Percentiles rank a stretch among this genome's conserved stretches.
These are phyloP conservation scores for Neofusicoccum ribis DNA, from an alignment of 2,329 filamentous ascomycete species.

Conservation along the genomic window DNA sequence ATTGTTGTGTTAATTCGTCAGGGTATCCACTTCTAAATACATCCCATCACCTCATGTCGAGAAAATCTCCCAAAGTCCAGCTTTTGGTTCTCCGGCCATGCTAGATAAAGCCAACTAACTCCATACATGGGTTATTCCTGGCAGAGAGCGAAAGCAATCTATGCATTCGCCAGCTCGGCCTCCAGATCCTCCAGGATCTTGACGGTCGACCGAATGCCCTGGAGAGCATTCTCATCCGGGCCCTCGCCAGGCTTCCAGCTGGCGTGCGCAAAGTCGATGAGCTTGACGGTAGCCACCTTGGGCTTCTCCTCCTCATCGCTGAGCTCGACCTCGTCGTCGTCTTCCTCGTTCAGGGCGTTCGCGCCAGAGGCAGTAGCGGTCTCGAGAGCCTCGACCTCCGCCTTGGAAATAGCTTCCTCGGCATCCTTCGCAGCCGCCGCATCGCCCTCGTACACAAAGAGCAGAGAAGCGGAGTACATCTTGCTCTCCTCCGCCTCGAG, in stretches of 20 bases:
- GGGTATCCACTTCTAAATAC: constrained; percentile 2
- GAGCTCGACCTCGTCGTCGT: constrained; percentile 45
- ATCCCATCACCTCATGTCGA: neutral
- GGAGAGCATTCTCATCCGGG: constrained; percentile 79
- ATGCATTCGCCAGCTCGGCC: constrained; percentile 30
- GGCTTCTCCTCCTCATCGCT: constrained; percentile 58
- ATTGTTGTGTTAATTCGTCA: neutral
- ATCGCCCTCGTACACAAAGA: constrained; percentile 68
- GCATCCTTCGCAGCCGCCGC: constrained; percentile 38
- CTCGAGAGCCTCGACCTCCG: constrained; percentile 23
- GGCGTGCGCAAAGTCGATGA: constrained; percentile 98
- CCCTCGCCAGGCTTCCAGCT: constrained; percentile 78
- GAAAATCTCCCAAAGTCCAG: neutral
- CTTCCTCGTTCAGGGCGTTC: constrained; percentile 35
- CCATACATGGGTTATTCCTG: neutral
- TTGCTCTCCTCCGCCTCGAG: constrained; percentile 64
- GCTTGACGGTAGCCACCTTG: constrained; percentile 74
- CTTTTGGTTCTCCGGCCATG: neutral
- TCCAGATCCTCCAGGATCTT: constrained; percentile 69
- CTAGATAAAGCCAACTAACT: neutral
- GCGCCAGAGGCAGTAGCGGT: constrained; percentile 42
- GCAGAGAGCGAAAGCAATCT: neutral
- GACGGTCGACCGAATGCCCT: constrained; percentile 70
- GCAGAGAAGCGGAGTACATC: constrained; percentile 66
- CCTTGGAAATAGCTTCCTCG: constrained; percentile 24